A percentile compares a stretch with the other conserved stretches of the same genome.
phyloP scores from a whole-genome alignment of 306 rosid genomes.

The Lagenaria siceraria region DNA sequence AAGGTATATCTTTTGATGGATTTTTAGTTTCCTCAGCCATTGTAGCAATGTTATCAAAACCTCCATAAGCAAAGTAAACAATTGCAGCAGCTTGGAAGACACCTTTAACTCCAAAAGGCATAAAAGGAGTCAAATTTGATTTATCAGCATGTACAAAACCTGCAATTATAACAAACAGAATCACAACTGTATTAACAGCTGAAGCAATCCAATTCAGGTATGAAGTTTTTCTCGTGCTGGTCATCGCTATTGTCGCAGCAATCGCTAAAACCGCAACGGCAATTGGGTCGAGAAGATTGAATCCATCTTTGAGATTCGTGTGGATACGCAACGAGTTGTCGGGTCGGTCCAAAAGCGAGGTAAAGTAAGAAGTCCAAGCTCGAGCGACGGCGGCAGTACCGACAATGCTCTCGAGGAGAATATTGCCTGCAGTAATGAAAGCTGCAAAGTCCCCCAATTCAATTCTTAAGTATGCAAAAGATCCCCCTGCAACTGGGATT shows the following conservation, averaged over 20 bases:
- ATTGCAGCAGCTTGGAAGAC: constrained; percentile 60
- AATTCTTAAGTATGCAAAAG: constrained; percentile 67
- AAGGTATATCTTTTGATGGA: constrained; percentile 57
- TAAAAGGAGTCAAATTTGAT: constrained; percentile 45
- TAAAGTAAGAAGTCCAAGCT: constrained; percentile 73
- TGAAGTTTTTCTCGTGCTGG: constrained; percentile 61
- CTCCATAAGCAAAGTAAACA: constrained; percentile 67
- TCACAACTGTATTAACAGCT: constrained; percentile 33
- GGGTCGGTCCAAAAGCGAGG: constrained; percentile 39
- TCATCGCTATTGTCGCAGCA: constrained; percentile 33
- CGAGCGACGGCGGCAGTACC: constrained; percentile 62
- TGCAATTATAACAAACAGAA: constrained; percentile 43
- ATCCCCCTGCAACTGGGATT: constrained; percentile 68
- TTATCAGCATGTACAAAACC: constrained; percentile 35
- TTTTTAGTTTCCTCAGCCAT: constrained; percentile 75
- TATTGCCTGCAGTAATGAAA: constrained; percentile 66
- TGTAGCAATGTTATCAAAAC: constrained; percentile 53
- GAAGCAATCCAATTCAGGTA: constrained; percentile 59
- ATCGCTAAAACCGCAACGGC: constrained; percentile 39
- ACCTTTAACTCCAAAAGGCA: constrained; percentile 47
- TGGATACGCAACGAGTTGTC: constrained; percentile 34
- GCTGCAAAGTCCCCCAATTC: constrained; percentile 75
- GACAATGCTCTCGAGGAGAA: constrained; percentile 52
- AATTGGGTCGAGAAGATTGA: constrained; percentile 54
- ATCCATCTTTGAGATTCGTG: constrained; percentile 32